phyloP scores from a whole-genome alignment of 106 monocot genomes.

The Amphibolis antarctica region DNA sequence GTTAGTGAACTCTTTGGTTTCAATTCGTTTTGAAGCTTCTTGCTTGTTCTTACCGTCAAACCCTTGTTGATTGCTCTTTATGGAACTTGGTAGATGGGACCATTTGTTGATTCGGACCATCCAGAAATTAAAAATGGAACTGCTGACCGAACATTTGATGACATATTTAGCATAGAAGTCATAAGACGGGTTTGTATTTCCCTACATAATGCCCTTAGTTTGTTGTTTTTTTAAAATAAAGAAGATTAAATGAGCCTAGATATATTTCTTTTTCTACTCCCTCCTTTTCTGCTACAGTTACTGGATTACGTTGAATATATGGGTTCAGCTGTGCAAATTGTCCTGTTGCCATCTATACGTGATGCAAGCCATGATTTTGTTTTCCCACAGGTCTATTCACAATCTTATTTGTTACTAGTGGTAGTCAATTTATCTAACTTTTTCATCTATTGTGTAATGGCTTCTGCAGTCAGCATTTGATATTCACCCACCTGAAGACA shows the following conservation, averaged over 20 bases:
- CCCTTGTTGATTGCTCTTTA: not conserved
- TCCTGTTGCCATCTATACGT: conserved; percentile 80
- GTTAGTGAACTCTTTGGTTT: conserved; percentile 18
- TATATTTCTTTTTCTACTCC: no score
- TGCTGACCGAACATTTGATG: conserved; percentile 55
- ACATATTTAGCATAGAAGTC: conserved; percentile 74
- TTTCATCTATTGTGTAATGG: not conserved
- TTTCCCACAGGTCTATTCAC: conserved; percentile 75
- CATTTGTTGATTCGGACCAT: conserved; percentile 95
- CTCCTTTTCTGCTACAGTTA: conserved; percentile 30
- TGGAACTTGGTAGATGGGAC: conserved; percentile 56
- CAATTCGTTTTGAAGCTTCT: not conserved
- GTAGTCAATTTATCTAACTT: not conserved
- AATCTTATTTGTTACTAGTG: not conserved
- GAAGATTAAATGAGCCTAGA: no score
- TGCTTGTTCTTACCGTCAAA: not conserved
- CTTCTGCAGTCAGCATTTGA: conserved; percentile 68
- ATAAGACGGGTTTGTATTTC: conserved; percentile 38
- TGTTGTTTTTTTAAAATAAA: no score
- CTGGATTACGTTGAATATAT: conserved; percentile 64
- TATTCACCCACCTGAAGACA: conserved; percentile 41
- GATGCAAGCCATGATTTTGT: conserved; percentile 93
- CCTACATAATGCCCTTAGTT: not conserved
- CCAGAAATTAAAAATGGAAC: conserved; percentile 83
- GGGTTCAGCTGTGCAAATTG: conserved; percentile 54